Evolutionary conservation across 177 flowering plant genomes (phyloP).

Genomic region (Vitis hybrid): DNA sequence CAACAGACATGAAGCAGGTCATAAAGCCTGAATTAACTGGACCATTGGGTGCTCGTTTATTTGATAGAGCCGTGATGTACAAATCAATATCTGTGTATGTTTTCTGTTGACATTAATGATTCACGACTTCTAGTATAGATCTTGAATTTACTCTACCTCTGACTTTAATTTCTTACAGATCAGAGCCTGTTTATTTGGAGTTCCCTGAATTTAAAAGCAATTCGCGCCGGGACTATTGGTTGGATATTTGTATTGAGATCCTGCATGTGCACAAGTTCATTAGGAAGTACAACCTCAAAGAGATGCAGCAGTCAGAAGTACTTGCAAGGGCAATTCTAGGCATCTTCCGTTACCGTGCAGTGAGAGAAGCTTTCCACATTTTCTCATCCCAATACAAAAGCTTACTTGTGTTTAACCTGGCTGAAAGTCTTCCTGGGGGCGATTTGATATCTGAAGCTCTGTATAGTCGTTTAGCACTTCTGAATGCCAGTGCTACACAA

Average conservation of each 20-base stretch:
- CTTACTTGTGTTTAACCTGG: constrained; percentile 65
- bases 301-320: constrained; percentile 57
- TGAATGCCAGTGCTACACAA: constrained; percentile 20
- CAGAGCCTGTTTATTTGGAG: constrained; percentile 78
- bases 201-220: constrained; percentile 86
- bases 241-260: constrained; percentile 74
- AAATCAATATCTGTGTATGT: constrained; percentile 70
- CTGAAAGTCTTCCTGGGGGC: constrained; percentile 87
- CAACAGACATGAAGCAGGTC: constrained; percentile 72
- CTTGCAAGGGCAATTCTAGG: constrained; percentile 71
- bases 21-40: constrained; percentile 89
- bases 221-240: constrained; percentile 87
- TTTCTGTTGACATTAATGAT: constrained; percentile 8
- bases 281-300: constrained; percentile 51
- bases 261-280: constrained; percentile 65
- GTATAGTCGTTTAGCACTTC: constrained; percentile 38
- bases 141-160: constrained; percentile 1
- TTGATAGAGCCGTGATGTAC: constrained; percentile 91
- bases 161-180: constrained; percentile 38
- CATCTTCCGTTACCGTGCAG: constrained; percentile 63
- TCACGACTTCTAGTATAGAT: neutral
- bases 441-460: constrained; percentile 70
- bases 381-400: constrained; percentile 64
- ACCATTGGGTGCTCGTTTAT: constrained; percentile 86
- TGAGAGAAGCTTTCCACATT: constrained; percentile 64